phyloP scores from a whole-genome alignment of 306 rosid species.

The Trifolium dubium region DNA sequence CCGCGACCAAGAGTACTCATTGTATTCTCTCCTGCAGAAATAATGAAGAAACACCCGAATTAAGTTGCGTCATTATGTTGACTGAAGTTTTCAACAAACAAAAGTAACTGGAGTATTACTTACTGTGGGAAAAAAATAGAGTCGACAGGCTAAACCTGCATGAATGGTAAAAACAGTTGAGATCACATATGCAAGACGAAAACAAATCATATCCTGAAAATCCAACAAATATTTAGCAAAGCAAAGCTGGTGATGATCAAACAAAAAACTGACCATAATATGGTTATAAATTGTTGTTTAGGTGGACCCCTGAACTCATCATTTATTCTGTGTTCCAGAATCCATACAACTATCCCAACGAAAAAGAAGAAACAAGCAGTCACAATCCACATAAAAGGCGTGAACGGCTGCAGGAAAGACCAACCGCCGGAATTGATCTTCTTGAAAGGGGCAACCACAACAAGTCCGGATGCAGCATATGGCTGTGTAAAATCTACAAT shows the following conservation, averaged over 20 bases:
- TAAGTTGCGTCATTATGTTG: constrained; percentile 33
- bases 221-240: constrained; percentile 23
- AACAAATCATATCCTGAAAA: constrained; percentile 33
- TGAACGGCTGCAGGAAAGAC: constrained; percentile 91
- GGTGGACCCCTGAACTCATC: constrained; percentile 97
- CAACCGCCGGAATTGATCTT: constrained; percentile 80
- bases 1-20: constrained; percentile 85
- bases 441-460: constrained; percentile 84
- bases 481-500: constrained; percentile 92
- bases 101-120: constrained; percentile 48
- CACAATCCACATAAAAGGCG: constrained; percentile 78
- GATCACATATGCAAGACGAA: constrained; percentile 26
- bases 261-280: constrained; percentile 81
- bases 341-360: constrained; percentile 86
- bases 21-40: constrained; percentile 88
- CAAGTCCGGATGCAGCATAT: constrained; percentile 87
- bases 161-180: constrained; percentile 24
- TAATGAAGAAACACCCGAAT: constrained; percentile 30
- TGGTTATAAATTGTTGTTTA: constrained; percentile 72
- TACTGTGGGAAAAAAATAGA: constrained; percentile 92
- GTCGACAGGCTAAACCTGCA: constrained; percentile 99
- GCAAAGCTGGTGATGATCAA: background rate
- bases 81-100: constrained; percentile 29
- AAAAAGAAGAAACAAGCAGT: constrained; percentile 73
- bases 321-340: constrained; percentile 87